Conservation (phyloP, 2,329 filamentous ascomycete genomes). For the Fusarium metavorans region DNA sequence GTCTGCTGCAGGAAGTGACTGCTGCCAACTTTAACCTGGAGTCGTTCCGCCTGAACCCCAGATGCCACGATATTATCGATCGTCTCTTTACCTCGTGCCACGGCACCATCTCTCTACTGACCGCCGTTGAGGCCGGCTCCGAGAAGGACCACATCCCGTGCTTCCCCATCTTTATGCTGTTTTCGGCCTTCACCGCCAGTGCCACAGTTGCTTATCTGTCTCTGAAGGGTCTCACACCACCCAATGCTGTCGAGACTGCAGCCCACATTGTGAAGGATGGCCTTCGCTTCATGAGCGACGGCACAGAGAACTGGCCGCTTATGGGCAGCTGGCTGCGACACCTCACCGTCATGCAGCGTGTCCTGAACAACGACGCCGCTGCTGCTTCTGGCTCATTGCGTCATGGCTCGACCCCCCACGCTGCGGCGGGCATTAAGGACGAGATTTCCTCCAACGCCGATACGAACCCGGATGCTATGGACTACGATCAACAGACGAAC, state of each 20-base stretch:
- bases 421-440: conserved; percentile 60
- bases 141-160: conserved; percentile 71
- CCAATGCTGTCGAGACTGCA: conserved; percentile 68
- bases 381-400: conserved; percentile 46
- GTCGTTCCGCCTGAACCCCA: conserved; percentile 63
- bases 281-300: conserved; percentile 69
- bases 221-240: conserved; percentile 70
- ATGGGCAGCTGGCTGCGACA: conserved; percentile 71
- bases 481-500: conserved; percentile 62
- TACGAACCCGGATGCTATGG: conserved; percentile 67
- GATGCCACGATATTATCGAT: conserved; percentile 66
- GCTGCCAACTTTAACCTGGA: conserved; percentile 65
- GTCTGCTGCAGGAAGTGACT: conserved; percentile 69
- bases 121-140: conserved; percentile 65
- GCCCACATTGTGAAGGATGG: conserved; percentile 69
- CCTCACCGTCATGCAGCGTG: conserved; percentile 71
- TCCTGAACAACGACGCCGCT: conserved; percentile 65
- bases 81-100: conserved; percentile 70
- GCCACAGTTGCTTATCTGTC: conserved; percentile 72
- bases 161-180: conserved; percentile 74
- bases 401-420: conserved; percentile 50
- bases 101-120: conserved; percentile 67
- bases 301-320: conserved; percentile 70
- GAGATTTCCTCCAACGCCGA: conserved; percentile 67
- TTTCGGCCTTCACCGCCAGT: conserved; percentile 71